Conservation (phyloP, 495 filamentous ascomycete genomes). For the Niebla homalea region DNA sequence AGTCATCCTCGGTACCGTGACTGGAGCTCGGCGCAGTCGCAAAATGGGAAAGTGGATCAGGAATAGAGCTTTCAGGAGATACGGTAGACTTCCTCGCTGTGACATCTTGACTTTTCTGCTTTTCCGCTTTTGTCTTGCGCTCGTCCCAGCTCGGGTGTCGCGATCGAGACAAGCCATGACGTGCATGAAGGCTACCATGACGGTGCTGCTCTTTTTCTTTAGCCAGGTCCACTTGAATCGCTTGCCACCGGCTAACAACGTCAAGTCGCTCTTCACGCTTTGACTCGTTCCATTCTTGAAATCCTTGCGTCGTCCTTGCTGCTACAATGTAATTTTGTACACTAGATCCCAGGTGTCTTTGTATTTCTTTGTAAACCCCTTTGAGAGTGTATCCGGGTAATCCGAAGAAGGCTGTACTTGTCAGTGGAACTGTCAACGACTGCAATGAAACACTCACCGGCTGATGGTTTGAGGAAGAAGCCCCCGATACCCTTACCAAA, state of each 20-base stretch:
- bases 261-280: conserved; percentile 41
- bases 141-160: conserved; percentile 29
- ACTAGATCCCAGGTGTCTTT: conserved; percentile 46
- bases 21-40: too few relatives aligned
- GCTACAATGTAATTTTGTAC: conserved; percentile 60
- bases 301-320: conserved; percentile 57
- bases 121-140: conserved; percentile 25
- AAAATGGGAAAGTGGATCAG: neutral
- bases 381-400: conserved; percentile 62
- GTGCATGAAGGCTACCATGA: conserved; percentile 15
- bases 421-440: conserved; percentile 1
- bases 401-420: conserved; percentile 37
- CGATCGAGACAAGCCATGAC: conserved; percentile 29
- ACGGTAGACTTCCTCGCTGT: conserved; percentile 6
- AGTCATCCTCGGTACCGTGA: conserved; percentile 28
- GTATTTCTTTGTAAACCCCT: conserved; percentile 61
- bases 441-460: conserved; percentile 33
- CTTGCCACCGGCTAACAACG: conserved; percentile 45
- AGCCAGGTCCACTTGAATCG: conserved; percentile 38
- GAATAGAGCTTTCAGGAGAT: conserved; percentile 11
- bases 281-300: conserved; percentile 40
- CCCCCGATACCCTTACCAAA: conserved; percentile 65
- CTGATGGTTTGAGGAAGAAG: conserved; percentile 52
- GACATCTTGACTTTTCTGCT: conserved; percentile 16
- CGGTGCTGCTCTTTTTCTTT: conserved; percentile 22